These are phyloP conservation scores for Suhomyces chickasaworum DNA, from an alignment of 1,139 yeast species.

Conservation along the genomic window DNA sequence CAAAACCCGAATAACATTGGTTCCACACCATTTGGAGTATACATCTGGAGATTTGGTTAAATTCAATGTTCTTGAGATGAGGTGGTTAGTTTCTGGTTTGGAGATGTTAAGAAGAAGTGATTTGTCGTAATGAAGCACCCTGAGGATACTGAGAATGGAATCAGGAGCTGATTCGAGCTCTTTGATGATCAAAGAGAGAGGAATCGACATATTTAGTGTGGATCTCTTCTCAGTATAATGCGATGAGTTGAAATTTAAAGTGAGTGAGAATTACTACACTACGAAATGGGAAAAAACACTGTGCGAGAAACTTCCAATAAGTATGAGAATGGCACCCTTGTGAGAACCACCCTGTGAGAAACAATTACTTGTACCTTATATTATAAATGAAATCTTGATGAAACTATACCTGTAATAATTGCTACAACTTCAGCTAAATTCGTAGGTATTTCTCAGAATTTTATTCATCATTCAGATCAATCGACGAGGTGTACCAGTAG, in stretches of 20 bases:
- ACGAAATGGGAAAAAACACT: too few species aligned
- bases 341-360: too few species aligned
- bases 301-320: too few species aligned
- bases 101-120: slow-evolving; percentile 41
- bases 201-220: slow-evolving; percentile 32
- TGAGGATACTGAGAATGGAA: slow-evolving; percentile 38
- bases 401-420: too few species aligned
- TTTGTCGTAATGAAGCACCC: slow-evolving; percentile 32
- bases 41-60: slow-evolving; percentile 52
- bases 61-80: slow-evolving; percentile 57
- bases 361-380: too few species aligned
- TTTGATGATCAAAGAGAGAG: slow-evolving; percentile 35
- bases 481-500: too few species aligned
- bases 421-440: too few species aligned
- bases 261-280: too few species aligned
- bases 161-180: slow-evolving; percentile 38
- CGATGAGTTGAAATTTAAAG: slow-evolving; percentile 4
- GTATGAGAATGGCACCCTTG: too few species aligned
- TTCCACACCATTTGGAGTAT: slow-evolving; percentile 63
- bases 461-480: too few species aligned
- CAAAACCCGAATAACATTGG: slow-evolving; percentile 54
- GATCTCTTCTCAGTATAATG: background rate
- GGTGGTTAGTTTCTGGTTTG: slow-evolving; percentile 57
- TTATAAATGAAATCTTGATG: too few species aligned
- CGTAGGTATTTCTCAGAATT: too few species aligned